Conservation (phyloP, 2,329 filamentous ascomycete species). For the Fusarium fujikuroi region DNA sequence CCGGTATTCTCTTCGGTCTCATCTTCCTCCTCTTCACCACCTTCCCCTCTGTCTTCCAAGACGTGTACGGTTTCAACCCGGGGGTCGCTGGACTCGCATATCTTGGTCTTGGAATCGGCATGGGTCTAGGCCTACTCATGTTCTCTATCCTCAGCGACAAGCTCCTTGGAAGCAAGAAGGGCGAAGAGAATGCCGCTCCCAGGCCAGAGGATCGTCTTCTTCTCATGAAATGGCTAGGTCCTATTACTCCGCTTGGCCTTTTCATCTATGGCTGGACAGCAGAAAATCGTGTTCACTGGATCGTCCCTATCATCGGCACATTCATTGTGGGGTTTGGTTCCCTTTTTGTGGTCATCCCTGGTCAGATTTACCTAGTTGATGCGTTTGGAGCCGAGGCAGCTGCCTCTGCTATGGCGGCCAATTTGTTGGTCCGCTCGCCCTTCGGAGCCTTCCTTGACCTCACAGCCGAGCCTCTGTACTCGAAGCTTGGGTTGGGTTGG, state of each 20-base stretch:
- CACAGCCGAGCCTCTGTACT: conserved; percentile 17
- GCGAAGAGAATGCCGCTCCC: not conserved
- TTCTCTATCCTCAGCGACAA: conserved; percentile 32
- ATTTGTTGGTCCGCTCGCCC: conserved; percentile 48
- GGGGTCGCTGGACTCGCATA: conserved; percentile 53
- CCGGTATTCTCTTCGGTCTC: conserved; percentile 50
- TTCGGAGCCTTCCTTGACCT: conserved; percentile 35
- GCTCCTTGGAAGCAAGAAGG: not conserved
- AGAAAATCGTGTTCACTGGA: conserved; percentile 63
- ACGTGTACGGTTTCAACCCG: conserved; percentile 47
- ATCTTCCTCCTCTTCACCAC: conserved; percentile 53
- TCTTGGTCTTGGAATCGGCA: conserved; percentile 60
- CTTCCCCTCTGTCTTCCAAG: conserved; percentile 51
- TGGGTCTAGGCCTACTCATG: conserved; percentile 39
- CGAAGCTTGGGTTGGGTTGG: conserved; percentile 22
- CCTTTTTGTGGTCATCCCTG: conserved; percentile 49
- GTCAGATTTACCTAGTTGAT: conserved; percentile 43
- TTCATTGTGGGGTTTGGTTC: conserved; percentile 60
- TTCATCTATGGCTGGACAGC: conserved; percentile 70
- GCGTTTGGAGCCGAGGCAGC: conserved; percentile 36
- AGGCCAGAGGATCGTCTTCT: conserved; percentile 62
- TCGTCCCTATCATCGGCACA: conserved; percentile 67
- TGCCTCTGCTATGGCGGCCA: conserved; percentile 41
- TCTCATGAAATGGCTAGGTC: conserved; percentile 63
- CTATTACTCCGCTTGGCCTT: conserved; percentile 64